Evolutionary conservation across 257 asterid species (phyloP).

Genomic region (Scutellaria barbata): DNA sequence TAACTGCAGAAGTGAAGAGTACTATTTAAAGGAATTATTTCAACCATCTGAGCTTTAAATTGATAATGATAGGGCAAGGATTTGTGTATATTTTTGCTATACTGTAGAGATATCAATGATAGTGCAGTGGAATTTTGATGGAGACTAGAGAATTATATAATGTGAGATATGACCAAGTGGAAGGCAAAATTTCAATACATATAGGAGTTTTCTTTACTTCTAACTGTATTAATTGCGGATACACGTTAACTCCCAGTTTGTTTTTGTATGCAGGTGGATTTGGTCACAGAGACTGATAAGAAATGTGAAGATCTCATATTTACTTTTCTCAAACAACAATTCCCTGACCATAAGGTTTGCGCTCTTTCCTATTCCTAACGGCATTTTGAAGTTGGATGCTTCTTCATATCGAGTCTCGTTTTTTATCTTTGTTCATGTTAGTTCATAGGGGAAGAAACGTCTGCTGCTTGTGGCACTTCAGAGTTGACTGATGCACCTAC

Average conservation of each 20-base stretch:
- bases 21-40: too few species aligned
- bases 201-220: too few species aligned
- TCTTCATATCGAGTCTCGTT: conserved; percentile 1
- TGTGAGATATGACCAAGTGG: too few species aligned
- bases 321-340: conserved; percentile 58
- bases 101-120: too few species aligned
- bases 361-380: conserved; percentile 5
- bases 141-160: too few species aligned
- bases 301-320: conserved; percentile 85
- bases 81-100: too few species aligned
- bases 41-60: too few species aligned
- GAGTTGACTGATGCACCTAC: conserved; percentile 92
- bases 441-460: conserved; percentile 98
- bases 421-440: conserved; percentile 29
- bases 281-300: conserved; percentile 96
- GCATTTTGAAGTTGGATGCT: neutral
- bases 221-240: too few species aligned
- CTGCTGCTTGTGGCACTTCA: conserved; percentile 76
- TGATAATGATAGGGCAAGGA: too few species aligned
- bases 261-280: conserved; percentile 67
- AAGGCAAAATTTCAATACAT: too few species aligned
- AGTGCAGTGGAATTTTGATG: too few species aligned
- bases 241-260: neutral
- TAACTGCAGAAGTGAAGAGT: too few species aligned
- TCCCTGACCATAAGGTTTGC: conserved; percentile 77